A percentile compares a stretch with the other conserved stretches of the same genome.
These are phyloP conservation scores for Selaginella tamariscina DNA, from an alignment of 75 land plant species.

Conservation along the genomic window DNA sequence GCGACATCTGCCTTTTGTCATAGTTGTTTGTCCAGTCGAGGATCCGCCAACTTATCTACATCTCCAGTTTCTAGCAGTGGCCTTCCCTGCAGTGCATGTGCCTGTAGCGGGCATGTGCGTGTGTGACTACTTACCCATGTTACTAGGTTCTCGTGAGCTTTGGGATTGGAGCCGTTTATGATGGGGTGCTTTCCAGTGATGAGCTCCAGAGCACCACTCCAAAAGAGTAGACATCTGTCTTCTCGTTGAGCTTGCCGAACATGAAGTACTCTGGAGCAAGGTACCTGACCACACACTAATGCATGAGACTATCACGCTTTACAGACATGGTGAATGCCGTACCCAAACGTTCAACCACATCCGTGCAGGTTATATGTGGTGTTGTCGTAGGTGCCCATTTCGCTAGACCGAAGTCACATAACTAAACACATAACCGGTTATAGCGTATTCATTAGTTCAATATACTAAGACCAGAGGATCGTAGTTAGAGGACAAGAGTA, in stretches of 20 bases:
- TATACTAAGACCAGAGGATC: slow-evolving; percentile 37
- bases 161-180: slow-evolving; percentile 38
- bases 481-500: slow-evolving; percentile 39
- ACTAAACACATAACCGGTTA: slow-evolving; percentile 23
- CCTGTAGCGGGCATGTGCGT: not conserved
- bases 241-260: slow-evolving; percentile 74
- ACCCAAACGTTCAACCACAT: slow-evolving; percentile 91
- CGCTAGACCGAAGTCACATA: slow-evolving; percentile 94
- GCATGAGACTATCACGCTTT: too few relatives aligned
- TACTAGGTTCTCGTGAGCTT: slow-evolving; percentile 63
- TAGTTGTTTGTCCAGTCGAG: slow-evolving; percentile 32
- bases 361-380: slow-evolving; percentile 41
- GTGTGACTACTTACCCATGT: slow-evolving; percentile 50
- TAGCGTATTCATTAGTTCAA: not conserved
- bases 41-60: slow-evolving; percentile 45
- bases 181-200: slow-evolving; percentile 74
- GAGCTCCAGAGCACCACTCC: slow-evolving; percentile 72
- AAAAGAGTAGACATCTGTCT: slow-evolving; percentile 78
- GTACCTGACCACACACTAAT: slow-evolving; percentile 48
- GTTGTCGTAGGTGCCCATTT: slow-evolving; percentile 54
- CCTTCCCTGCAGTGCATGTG: slow-evolving; percentile 41
- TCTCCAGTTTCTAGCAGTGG: slow-evolving; percentile 46
- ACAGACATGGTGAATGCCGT: too few relatives aligned
- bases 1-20: slow-evolving; percentile 36
- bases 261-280: slow-evolving; percentile 89